phyloP scores from a whole-genome alignment of 2,329 filamentous ascomycete species.

The Akanthomyces dipterigenus region DNA sequence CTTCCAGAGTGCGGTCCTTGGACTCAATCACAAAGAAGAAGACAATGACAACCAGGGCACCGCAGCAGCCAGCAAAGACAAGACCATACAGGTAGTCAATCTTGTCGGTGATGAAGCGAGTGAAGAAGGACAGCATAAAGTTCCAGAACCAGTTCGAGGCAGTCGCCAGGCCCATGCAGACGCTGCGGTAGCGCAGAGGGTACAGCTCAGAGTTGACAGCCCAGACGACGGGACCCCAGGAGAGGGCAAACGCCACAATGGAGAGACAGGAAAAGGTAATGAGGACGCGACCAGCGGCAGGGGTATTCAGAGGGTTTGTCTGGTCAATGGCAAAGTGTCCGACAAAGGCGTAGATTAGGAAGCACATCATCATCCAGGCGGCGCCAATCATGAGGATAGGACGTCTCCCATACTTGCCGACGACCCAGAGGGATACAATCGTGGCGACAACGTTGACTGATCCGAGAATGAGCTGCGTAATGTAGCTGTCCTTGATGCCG shows the following conservation, averaged over 20 bases:
- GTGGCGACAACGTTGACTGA: constrained; percentile 63
- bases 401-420: constrained; percentile 59
- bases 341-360: constrained; percentile 44
- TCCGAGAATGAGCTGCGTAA: constrained; percentile 61
- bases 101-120: constrained; percentile 63
- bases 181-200: constrained; percentile 48
- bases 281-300: constrained; percentile 49
- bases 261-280: constrained; percentile 65
- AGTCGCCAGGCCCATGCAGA: constrained; percentile 50
- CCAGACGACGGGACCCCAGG: constrained; percentile 66
- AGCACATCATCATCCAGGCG: constrained; percentile 51
- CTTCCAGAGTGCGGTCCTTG: constrained; percentile 64
- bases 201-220: constrained; percentile 58
- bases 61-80: constrained; percentile 63
- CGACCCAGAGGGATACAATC: constrained; percentile 56
- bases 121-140: constrained; percentile 52
- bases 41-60: constrained; percentile 55
- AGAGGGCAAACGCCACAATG: constrained; percentile 60
- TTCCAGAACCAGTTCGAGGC: constrained; percentile 60
- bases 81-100: constrained; percentile 67
- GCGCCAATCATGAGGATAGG: constrained; percentile 57
- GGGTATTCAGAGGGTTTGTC: constrained; percentile 35
- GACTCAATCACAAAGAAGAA: constrained; percentile 73
- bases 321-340: constrained; percentile 39
- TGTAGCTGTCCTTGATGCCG: constrained; percentile 57